A percentile compares a stretch with the other conserved stretches of the same genome.
Conservation (phyloP, 73 alveolate species). For the Tetrahymena borealis region DNA sequence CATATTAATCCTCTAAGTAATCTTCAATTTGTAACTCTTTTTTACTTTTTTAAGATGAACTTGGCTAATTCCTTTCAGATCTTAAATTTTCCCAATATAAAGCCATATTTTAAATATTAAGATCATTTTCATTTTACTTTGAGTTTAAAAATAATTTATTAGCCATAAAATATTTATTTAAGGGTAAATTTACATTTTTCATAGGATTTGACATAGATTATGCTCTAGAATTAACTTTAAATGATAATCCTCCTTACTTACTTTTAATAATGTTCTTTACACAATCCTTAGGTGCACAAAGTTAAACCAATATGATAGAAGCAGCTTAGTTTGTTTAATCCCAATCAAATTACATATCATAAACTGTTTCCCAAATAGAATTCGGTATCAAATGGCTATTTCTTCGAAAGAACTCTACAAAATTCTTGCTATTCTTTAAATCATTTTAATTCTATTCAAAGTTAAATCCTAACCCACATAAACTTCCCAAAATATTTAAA, state of each 20-base stretch:
- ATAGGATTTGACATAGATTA: not conserved
- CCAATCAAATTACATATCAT: conserved; percentile 62
- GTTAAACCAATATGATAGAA: conserved; percentile 49
- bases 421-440: conserved; percentile 13
- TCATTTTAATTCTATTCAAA: conserved; percentile 20
- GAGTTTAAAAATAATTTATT: not conserved
- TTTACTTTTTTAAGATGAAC: not conserved
- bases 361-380: conserved; percentile 55
- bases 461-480: conserved; percentile 61
- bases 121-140: not conserved
- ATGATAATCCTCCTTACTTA: conserved; percentile 3
- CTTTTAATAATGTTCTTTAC: conserved; percentile 42
- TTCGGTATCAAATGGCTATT: conserved; percentile 35
- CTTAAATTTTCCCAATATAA: not conserved
- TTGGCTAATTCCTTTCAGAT: not conserved
- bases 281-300: conserved; percentile 60
- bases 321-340: conserved; percentile 67
- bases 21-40: not conserved
- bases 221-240: not conserved
- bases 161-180: not conserved
- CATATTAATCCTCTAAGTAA: not conserved
- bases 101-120: not conserved
- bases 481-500: conserved; percentile 53
- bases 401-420: conserved; percentile 51
- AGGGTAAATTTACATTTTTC: not conserved